Conservation (phyloP, 2,329 filamentous ascomycete genomes). For the Fusarium oxysporum region DNA sequence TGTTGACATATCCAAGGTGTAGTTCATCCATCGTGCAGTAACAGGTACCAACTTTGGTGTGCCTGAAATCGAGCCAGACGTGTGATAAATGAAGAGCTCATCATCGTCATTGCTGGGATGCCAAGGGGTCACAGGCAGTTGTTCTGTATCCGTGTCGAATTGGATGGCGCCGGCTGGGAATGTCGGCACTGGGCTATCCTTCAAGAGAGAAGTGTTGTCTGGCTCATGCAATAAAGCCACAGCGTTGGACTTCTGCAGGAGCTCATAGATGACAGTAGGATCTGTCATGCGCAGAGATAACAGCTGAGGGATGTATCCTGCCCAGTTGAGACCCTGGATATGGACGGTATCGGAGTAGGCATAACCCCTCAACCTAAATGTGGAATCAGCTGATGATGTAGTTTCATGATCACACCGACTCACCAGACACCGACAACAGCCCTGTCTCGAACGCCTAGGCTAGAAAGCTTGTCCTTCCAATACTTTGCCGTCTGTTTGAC, state of each 20-base stretch:
- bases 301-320: slow-evolving; percentile 38
- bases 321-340: slow-evolving; percentile 34
- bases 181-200: slow-evolving; percentile 7
- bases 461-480: slow-evolving; percentile 18
- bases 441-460: background rate
- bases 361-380: slow-evolving; percentile 26
- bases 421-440: slow-evolving; percentile 40
- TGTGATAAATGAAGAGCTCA: slow-evolving; percentile 27
- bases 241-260: slow-evolving; percentile 13
- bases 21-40: slow-evolving; percentile 32
- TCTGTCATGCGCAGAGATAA: slow-evolving; percentile 33
- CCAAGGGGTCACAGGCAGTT: background rate
- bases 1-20: background rate
- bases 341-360: slow-evolving; percentile 28
- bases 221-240: slow-evolving; percentile 28
- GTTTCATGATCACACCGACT: background rate
- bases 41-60: slow-evolving; percentile 37
- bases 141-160: fast-evolving
- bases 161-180: background rate
- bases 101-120: slow-evolving; percentile 10
- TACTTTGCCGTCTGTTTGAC: slow-evolving; percentile 19
- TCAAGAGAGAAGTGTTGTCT: background rate
- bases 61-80: slow-evolving; percentile 39
- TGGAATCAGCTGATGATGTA: background rate
- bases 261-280: slow-evolving; percentile 30